Evolutionary conservation across 176 grass and related monocot genomes (phyloP).

Genomic region (bread wheat (Triticum aestivum)): IWGSC_CS_RefSeq_v2.1 NC_057797.1:565898086-565898585

Average conservation of each 20-base stretch:
- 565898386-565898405: conserved; percentile 50
- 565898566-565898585: conserved; percentile 68
- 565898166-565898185: conserved; percentile 62
- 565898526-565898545: conserved; percentile 46
- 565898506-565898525: conserved; percentile 58
- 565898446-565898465: conserved; percentile 64
- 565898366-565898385: conserved; percentile 51
- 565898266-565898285: conserved; percentile 86
- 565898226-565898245: conserved; percentile 52
- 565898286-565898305: conserved; percentile 58
- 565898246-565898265: conserved; percentile 77
- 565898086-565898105: conserved; percentile 49
- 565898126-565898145: conserved; percentile 60
- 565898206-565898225: conserved; percentile 62
- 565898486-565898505: conserved; percentile 55
- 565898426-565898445: conserved; percentile 46
- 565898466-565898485: conserved; percentile 42
- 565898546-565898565: conserved; percentile 52
- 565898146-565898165: conserved; percentile 73
- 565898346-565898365: conserved; percentile 71
- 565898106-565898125: conserved; percentile 45
- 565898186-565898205: conserved; percentile 36
- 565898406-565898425: conserved; percentile 49
- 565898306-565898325: conserved; percentile 58
- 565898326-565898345: conserved; percentile 68